Evolutionary conservation across 768 basidiomycete species (phyloP), one percentile per base, ranked within the genome.

Genomic region (Hemileccinum impolitum): DNA sequence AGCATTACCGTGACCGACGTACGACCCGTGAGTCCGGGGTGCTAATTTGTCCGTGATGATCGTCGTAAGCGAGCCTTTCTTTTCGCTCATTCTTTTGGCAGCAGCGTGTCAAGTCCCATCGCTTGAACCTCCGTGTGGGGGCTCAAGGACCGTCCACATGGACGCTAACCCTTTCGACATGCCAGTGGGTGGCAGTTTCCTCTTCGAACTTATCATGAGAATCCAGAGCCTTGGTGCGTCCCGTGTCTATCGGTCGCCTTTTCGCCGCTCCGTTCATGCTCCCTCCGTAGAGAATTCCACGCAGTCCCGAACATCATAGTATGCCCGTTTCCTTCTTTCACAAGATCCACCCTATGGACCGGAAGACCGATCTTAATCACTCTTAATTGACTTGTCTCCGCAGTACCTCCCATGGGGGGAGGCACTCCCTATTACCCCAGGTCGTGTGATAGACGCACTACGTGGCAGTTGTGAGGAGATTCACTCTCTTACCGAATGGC

Each of bases 391-490:
- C 39, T 40, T 32, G 18, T 48, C 56, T 61, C 62, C 60, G 59
- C 56, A 55, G 55, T 51, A 41, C 45, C 36, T 57, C 52, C 51
- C 54, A 45, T 63, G 59, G 54, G 49, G 46, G n/a, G n/a, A n/a
- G 39, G 51, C 50, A 54, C 57, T 57, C 52, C 9, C 57, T 59
- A 63, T 63, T 63, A 63, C 62, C 62, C 63, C 63, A 55, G 57
- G 63, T 63, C 51, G 60, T 63, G 63, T 62, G 63, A 62, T 50
- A 9, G 48, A 11, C 31, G 4, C 18, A n/a, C 18, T 38, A 35
- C 38, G 43, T 50, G 56, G 48, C 41, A 12, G 13, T 39, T 46
- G 53, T 25, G 50, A 52, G 42, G 47, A 28, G 42, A 58, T 51
- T 46, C 42, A 17, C 45, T 46, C 43, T 3, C 47, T 45, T 54